Percentiles rank a stretch among this genome's conserved stretches.
phyloP scores from a whole-genome alignment of 1,139 yeast genomes.

The Diutina siamensis region DNA sequence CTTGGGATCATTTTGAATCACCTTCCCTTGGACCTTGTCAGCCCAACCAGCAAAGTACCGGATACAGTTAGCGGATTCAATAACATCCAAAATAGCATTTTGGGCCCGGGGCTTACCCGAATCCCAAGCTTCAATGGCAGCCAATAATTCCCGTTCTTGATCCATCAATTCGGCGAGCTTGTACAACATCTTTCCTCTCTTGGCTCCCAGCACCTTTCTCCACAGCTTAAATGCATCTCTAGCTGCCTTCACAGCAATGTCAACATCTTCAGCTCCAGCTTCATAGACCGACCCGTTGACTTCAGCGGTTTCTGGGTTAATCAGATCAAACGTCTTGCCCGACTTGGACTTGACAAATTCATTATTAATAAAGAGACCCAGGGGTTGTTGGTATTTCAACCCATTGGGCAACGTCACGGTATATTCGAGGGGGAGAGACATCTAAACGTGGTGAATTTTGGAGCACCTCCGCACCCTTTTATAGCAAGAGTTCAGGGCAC shows the following conservation, averaged over 20 bases:
- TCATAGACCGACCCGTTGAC: constrained; percentile 53
- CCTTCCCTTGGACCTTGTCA: constrained; percentile 63
- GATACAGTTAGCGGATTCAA: constrained; percentile 43
- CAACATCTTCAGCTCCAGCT: constrained; percentile 61
- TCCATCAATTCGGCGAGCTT: constrained; percentile 54
- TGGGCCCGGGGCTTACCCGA: constrained; percentile 62
- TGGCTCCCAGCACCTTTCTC: constrained; percentile 36
- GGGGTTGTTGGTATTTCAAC: constrained; percentile 48
- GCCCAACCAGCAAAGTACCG: constrained; percentile 80
- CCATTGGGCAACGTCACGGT: constrained; percentile 49
- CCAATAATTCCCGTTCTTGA: constrained; percentile 42
- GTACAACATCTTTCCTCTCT: constrained; percentile 42
- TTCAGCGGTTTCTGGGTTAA: constrained; percentile 61
- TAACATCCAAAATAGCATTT: constrained; percentile 45
- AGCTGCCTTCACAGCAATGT: constrained; percentile 68
- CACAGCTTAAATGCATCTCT: constrained; percentile 49
- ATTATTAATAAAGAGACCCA: constrained; percentile 75
- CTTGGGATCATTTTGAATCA: constrained; percentile 50
- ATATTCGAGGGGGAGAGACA: constrained; percentile 27
- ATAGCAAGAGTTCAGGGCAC: too few species aligned
- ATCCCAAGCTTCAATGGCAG: constrained; percentile 68
- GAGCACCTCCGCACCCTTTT: not conserved
- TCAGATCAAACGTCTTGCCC: constrained; percentile 52
- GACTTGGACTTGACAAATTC: constrained; percentile 55
- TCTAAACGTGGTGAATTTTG: constrained; percentile 7